Evolutionary conservation across 805 yeast genomes (phyloP).

Genomic region (Henningerozyma blattae): DNA sequence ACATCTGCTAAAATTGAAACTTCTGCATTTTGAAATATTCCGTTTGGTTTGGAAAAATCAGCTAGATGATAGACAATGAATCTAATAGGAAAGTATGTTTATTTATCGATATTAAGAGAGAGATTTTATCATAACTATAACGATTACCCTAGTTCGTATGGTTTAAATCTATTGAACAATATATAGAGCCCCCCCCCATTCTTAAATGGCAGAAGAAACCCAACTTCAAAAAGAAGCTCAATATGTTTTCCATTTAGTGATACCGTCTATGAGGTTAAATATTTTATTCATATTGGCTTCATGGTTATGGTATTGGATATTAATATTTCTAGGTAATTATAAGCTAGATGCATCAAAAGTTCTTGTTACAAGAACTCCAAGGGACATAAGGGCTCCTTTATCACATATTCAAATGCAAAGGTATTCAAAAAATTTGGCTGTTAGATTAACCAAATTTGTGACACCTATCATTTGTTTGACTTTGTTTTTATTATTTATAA

Average conservation of each 20-base stretch:
- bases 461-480: conserved; percentile 13
- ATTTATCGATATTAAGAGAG: too few species aligned
- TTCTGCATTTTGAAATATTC: too few species aligned
- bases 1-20: too few species aligned
- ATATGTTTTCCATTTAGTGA: conserved; percentile 12
- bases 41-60: too few species aligned
- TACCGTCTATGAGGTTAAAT: conserved; percentile 33
- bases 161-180: too few species aligned
- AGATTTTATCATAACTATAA: too few species aligned
- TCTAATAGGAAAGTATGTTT: too few species aligned
- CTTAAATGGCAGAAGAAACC: conserved; percentile 28
- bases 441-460: conserved; percentile 12
- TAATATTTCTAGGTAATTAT: conserved; percentile 27
- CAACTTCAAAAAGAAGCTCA: conserved; percentile 36
- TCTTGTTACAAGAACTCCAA: conserved; percentile 11
- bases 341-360: conserved; percentile 32
- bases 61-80: too few species aligned
- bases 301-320: conserved; percentile 41
- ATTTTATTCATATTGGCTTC: conserved; percentile 37
- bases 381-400: conserved; percentile 14
- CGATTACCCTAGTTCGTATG: too few species aligned
- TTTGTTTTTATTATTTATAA: conserved; percentile 1
- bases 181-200: too few species aligned
- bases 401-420: conserved; percentile 30
- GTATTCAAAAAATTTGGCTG: conserved; percentile 16